Evolutionary conservation across 2,329 filamentous ascomycete genomes (phyloP).

Genomic region (Pseudogymnoascus sp.): DNA sequence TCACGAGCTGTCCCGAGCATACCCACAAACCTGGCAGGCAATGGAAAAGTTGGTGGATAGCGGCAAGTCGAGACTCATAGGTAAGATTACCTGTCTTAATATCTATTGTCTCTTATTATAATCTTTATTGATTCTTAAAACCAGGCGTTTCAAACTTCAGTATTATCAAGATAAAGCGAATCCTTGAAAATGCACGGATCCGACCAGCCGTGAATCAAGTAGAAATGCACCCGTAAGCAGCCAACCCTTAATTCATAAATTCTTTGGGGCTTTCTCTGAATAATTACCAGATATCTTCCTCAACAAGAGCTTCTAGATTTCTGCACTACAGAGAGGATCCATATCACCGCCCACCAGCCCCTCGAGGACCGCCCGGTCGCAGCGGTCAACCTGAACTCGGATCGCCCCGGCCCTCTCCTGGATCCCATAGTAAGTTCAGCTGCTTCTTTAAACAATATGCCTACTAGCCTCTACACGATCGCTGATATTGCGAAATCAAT

Average conservation of each 20-base stretch:
- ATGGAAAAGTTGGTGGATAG: slow-evolving; percentile 33
- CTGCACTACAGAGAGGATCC: slow-evolving; percentile 59
- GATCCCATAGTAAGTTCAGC: background rate
- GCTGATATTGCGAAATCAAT: slow-evolving; percentile 36
- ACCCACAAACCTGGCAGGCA: slow-evolving; percentile 35
- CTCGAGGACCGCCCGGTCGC: background rate
- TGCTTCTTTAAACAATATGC: background rate
- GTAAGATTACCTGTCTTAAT: slow-evolving; percentile 37
- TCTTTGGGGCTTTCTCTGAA: background rate
- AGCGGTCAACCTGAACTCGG: background rate
- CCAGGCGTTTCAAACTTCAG: slow-evolving; percentile 52
- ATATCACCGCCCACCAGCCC: background rate
- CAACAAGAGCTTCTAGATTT: slow-evolving; percentile 62
- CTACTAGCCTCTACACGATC: slow-evolving; percentile 18
- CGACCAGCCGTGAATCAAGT: slow-evolving; percentile 42
- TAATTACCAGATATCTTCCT: slow-evolving; percentile 36
- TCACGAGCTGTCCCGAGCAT: slow-evolving; percentile 9
- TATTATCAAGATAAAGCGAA: slow-evolving; percentile 32
- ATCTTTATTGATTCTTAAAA: background rate
- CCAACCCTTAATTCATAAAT: slow-evolving; percentile 9
- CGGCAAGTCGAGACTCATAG: slow-evolving; percentile 37
- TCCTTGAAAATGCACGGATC: slow-evolving; percentile 35
- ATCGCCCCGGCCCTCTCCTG: background rate
- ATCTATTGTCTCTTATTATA: background rate
- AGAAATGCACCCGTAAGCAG: slow-evolving; percentile 64